phyloP scores from a whole-genome alignment of 176 grass and related monocot species.

The Carex pumila region DNA sequence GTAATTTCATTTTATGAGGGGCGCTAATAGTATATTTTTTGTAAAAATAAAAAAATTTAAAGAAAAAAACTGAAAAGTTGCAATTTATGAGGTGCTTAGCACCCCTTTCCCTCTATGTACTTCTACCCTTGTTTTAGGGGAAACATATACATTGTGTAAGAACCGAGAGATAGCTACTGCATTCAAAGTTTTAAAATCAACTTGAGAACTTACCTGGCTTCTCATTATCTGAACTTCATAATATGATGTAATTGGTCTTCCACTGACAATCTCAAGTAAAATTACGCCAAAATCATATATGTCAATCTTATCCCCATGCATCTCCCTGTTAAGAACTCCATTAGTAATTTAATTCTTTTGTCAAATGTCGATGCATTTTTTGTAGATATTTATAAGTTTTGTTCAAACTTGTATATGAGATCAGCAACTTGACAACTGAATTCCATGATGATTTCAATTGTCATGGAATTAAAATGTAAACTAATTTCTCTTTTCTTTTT shows the following conservation, averaged over 20 bases:
- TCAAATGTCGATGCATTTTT: background rate
- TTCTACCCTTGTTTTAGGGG: background rate
- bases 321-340: constrained; percentile 21
- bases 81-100: too few relatives aligned
- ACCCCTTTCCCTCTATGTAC: too few relatives aligned
- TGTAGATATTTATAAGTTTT: background rate
- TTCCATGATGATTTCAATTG: background rate
- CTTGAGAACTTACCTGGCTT: constrained; percentile 38
- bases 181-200: background rate
- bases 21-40: too few relatives aligned
- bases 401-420: constrained; percentile 1
- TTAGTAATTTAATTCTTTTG: background rate
- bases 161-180: constrained; percentile 9
- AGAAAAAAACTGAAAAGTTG: too few relatives aligned
- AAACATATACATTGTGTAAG: background rate
- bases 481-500: background rate
- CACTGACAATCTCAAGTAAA: constrained; percentile 60
- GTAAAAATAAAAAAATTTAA: too few relatives aligned
- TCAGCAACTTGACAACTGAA: background rate
- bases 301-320: constrained; percentile 57
- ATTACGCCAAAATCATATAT: constrained; percentile 87
- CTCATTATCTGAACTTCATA: constrained; percentile 52
- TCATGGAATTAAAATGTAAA: background rate
- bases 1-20: too few relatives aligned
- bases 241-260: constrained; percentile 52